Base-by-base conservation (phyloP, 805 yeast species). In the Candida sphagnicola region DNA sequence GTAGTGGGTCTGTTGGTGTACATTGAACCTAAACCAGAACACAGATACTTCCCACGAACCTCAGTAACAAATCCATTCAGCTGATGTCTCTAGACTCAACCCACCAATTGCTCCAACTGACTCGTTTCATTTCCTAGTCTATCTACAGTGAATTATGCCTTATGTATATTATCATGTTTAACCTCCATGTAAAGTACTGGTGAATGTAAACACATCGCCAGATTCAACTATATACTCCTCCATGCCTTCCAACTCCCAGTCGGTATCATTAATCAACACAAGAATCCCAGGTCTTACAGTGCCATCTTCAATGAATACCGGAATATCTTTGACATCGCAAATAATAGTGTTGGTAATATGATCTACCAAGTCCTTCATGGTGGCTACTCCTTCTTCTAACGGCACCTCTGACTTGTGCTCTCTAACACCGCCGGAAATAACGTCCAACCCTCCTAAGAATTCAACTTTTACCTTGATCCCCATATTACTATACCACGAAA, bases 131-230 rank as follows among this genome's bases (percentile, higher is more conserved):
- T 21, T 21, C 6, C 24, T 21, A 21, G 6, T 6, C 10, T 21
- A 21, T 10, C 6, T 21, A 21, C 10, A 21, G 6, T 10, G 10
- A 21, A 6, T 10, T 21, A 6, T 21, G 24, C 24, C 6, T 6
- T 21, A 21, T 21, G 10, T 21, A 21, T 21, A 6, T 21, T 10
- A 6, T 6, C 24, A 21, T 4, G 13, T 10, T 53, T 56, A 91
- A 34, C 99, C 99, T 4, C 99, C 99, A 51, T 91, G 99, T 44
- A 91, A 67, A 3, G 99, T 93, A 30, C 95, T 85, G 1, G 97
- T 91, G 53, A 91, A 91, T 2, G 95, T 79, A 28, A 91, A 74
- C 16, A 77, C 70, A 59, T 91, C 99, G 10, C 85, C 82, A 34
- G 74, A 63, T 58, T 86, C 84, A 12, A 93, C 58, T n/a, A 70